Evolutionary conservation across 164 flowering plant genomes (phyloP).

Genomic region (grape (Vitis vinifera)): ASM3070453v1 NC_081821.1:14640001-14640500

Average conservation of each 20-base stretch:
- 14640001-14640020: conserved; percentile 28
- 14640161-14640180: conserved; percentile 39
- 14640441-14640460: conserved; percentile 62
- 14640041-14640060: conserved; percentile 40
- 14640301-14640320: conserved; percentile 61
- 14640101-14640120: conserved; percentile 79
- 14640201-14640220: conserved; percentile 38
- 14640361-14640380: conserved; percentile 72
- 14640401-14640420: conserved; percentile 73
- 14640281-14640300: conserved; percentile 48
- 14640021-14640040: conserved; percentile 16
- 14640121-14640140: conserved; percentile 93
- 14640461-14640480: conserved; percentile 73
- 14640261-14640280: conserved; percentile 51
- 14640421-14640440: conserved; percentile 43
- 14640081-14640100: conserved; percentile 39
- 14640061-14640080: conserved; percentile 37
- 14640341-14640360: conserved; percentile 67
- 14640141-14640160: conserved; percentile 92
- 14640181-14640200: conserved; percentile 22
- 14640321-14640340: conserved; percentile 77
- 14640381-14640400: conserved; percentile 67
- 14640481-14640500: conserved; percentile 73
- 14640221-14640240: conserved; percentile 61
- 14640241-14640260: conserved; percentile 62